Evolutionary conservation across 2,329 filamentous ascomycete genomes (phyloP).

Genomic region (Calonectria pauciramosa): DNA sequence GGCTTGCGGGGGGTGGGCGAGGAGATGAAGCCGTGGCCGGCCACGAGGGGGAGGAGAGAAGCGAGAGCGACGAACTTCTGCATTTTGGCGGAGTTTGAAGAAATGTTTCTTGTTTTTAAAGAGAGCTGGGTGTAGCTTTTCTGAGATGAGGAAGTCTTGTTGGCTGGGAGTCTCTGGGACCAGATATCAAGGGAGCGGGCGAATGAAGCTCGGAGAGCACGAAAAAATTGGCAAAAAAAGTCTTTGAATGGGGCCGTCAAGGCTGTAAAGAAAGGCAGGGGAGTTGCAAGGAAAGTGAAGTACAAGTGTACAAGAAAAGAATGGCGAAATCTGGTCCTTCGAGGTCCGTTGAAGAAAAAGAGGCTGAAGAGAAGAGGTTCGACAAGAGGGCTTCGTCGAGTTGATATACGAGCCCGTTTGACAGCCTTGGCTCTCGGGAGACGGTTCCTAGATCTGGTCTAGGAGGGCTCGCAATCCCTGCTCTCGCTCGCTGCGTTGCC

Average conservation of each 20-base stretch:
- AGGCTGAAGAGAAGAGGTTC: slow-evolving; percentile 31
- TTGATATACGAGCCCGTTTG: slow-evolving; percentile 41
- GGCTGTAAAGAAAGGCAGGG: slow-evolving; percentile 45
- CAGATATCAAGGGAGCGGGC: slow-evolving; percentile 44
- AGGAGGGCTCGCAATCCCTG: slow-evolving; percentile 17
- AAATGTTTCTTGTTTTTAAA: slow-evolving; percentile 12
- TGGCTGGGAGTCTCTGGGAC: slow-evolving; percentile 43
- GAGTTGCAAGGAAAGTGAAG: slow-evolving; percentile 44
- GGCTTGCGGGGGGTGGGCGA: slow-evolving; percentile 57
- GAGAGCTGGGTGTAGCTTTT: slow-evolving; percentile 12
- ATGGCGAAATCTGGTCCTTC: slow-evolving; percentile 49
- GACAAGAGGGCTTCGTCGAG: slow-evolving; percentile 20
- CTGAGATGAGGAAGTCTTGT: slow-evolving; percentile 12
- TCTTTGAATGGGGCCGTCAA: slow-evolving; percentile 46
- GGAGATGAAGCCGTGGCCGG: slow-evolving; percentile 60
- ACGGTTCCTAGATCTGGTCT: slow-evolving; percentile 38
- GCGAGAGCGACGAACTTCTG: slow-evolving; percentile 40
- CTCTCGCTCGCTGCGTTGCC: neutral
- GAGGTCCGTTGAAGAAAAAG: slow-evolving; percentile 46
- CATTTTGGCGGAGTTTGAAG: slow-evolving; percentile 37
- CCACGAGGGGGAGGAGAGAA: slow-evolving; percentile 49
- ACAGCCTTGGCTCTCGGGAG: slow-evolving; percentile 7
- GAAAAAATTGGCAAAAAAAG: slow-evolving; percentile 9
- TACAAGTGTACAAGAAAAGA: slow-evolving; percentile 48
- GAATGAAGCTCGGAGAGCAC: slow-evolving; percentile 32